Evolutionary conservation across 179 eudicot species (phyloP), one percentile per base, ranked within the genome.

Genomic region (Pouteria campechiana): DNA sequence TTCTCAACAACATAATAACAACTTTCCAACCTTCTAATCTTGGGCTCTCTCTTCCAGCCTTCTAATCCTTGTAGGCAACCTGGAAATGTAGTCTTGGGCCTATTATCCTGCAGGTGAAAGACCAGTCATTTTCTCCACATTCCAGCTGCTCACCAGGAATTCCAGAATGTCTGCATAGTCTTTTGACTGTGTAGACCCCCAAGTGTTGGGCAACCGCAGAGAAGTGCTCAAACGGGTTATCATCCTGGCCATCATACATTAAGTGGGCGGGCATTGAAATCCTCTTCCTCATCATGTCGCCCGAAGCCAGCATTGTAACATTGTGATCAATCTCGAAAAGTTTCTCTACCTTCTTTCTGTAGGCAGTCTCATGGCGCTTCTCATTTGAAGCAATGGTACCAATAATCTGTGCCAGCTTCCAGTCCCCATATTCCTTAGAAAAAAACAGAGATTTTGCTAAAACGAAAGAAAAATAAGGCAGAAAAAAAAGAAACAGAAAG

Each of bases 101-200:
- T 57, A 65, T 5, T 25, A 44, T 13, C 68, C 76, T 32, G 65
- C 76, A 6, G 68, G 65, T 3, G 72, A 65, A 23, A 70, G 69
- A 0, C 76, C 76, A 0, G 54, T 56, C 52, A 70, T 16, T 48
- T 65, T 54, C 35, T 53, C 61, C 1, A 69, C 63, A 36, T 64
- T 43, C 75, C 75, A 69, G 30, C 70, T 61, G 18, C 65, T n/a
- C 6, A 62, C 53, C n/a, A n/a, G n/a, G n/a, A n/a, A n/a, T n/a
- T n/a, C n/a, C n/a, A n/a, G n/a, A n/a, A n/a, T n/a, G n/a, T 69
- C 75, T 1, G 75, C 75, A 54, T 69, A 69, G 60, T 69, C 75
- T 20, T 56, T 52, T n/a, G 10, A 70, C 70, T 13, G 75, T 64
- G 60, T 69, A 69, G 18, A 69, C 70, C n/a, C 71, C 75, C 2